Base-by-base conservation (phyloP, 73 alveolate genomes). In the Effrenium voratum region DNA sequence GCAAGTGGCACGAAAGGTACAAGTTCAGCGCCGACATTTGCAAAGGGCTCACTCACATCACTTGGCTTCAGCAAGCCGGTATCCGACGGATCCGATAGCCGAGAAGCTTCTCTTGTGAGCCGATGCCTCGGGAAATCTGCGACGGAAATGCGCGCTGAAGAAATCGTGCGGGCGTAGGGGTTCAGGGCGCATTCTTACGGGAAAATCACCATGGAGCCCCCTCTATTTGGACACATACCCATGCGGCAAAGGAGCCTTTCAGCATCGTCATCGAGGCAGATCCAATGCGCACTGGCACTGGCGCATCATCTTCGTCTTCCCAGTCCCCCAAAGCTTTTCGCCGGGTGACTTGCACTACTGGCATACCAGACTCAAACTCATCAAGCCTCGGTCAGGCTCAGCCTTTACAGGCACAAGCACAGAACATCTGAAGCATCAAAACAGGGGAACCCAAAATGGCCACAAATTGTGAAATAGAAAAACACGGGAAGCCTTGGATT, bases 271-370 rank as follows among this genome's bases (percentile, higher is more conserved):
- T 81, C 26, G 73, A 30, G 3, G 91, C 13, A 41, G 91, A 13
- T n/a, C n/a, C 10, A 46, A 81, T 81, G 2, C 91, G 91, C 91
- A 81, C 91, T 3, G 88, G 88, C 41, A 60, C 94, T 40, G 95
- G 96, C 52, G 73, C 73, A 52, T 88, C 96, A 49, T 88, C 96
- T 76, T 88, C 96, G 43, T 88, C 96, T 55, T 88, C 96, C 96
- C 96, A 88, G 55, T 88, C 96, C 47, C 60, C 94, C 82, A 59
- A 38, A 3, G 82, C 94, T 60, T 59, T 63, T 28, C 66, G 81
- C 82, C 59, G 96, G 43, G 63, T 32, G 81, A 88, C 66, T 30
- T 88, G 96, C 32, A 88, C 96, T 34, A 88, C 96, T 24, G 96
- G 96, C 40, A 88, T 77, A 30, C 82, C 96, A 15, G 96, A 72